phyloP scores from a whole-genome alignment of 441 rosid species.

The Populus hybrid region DNA sequence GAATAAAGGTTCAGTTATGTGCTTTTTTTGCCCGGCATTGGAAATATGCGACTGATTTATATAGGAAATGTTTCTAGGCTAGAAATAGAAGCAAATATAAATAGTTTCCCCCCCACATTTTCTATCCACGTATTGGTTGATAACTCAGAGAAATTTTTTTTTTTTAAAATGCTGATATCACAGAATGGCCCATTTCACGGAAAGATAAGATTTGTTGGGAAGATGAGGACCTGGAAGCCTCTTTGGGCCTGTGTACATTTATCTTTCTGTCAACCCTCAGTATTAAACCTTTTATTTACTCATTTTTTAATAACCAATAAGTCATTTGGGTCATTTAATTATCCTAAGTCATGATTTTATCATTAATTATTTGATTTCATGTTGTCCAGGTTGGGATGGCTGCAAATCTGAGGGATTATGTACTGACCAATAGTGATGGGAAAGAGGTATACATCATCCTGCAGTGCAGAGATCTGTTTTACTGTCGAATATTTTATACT shows the following conservation, averaged over 20 bases:
- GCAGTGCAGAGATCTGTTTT: background rate
- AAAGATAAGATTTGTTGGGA: background rate
- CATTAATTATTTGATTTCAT: slow-evolving; percentile 12
- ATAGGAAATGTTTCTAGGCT: background rate
- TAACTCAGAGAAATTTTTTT: too few species aligned
- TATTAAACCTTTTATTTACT: background rate
- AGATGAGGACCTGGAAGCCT: background rate
- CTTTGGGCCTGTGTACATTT: background rate
- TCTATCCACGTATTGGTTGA: background rate
- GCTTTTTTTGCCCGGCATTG: background rate
- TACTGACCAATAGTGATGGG: slow-evolving; percentile 64
- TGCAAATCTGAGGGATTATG: slow-evolving; percentile 79
- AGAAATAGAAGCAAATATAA: background rate
- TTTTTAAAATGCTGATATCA: background rate
- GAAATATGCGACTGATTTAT: too few species aligned
- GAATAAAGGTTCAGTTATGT: background rate
- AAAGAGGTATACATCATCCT: slow-evolving; percentile 49
- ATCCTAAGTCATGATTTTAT: background rate
- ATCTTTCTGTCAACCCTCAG: too few species aligned
- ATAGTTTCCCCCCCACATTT: background rate
- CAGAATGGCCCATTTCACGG: background rate
- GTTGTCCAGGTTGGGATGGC: slow-evolving; percentile 77
- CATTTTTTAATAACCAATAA: background rate
- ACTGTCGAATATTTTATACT: background rate
- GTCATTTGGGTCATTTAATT: background rate